Evolutionary conservation across 768 basidiomycete genomes (phyloP).

Genomic region (Goffeauzyma gilvescens): DNA sequence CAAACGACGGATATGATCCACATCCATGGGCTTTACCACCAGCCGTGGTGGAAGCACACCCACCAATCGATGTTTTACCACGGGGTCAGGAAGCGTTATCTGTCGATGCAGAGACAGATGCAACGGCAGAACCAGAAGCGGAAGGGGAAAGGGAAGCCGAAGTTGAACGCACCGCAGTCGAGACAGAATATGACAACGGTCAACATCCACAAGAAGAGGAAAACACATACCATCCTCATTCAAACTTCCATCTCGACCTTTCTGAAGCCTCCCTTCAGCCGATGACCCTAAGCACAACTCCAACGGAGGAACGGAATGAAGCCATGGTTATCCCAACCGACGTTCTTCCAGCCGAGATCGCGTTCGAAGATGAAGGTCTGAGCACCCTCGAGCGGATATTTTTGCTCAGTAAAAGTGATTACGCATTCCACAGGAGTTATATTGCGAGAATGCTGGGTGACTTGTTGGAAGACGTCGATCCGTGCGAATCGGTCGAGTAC

Average conservation of each 20-base stretch:
- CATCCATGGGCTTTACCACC: no score
- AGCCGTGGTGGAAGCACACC: no score
- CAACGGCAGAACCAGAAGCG: neutral
- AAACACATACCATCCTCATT: no score
- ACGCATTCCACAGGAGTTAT: constrained; percentile 52
- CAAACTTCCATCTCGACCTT: no score
- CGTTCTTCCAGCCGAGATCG: constrained; percentile 28
- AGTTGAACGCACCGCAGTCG: neutral
- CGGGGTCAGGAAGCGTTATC: no score
- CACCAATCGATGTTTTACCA: no score
- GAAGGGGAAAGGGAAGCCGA: neutral
- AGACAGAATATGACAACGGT: neutral
- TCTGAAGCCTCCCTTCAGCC: no score
- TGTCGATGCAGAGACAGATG: no score
- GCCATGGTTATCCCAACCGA: constrained; percentile 20
- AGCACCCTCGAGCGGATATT: constrained; percentile 80
- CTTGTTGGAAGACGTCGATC: constrained; percentile 53
- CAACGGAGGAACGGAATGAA: constrained; percentile 14
- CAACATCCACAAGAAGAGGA: no score
- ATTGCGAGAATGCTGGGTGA: constrained; percentile 68
- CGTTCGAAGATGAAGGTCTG: constrained; percentile 59
- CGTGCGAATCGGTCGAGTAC: constrained; percentile 78
- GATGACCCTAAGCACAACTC: constrained; percentile 1
- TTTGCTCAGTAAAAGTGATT: constrained; percentile 62
- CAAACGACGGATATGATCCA: no score